These are phyloP conservation scores for Limnanthes douglasii DNA, from an alignment of 345 rosid species.

Conservation along the genomic window DNA sequence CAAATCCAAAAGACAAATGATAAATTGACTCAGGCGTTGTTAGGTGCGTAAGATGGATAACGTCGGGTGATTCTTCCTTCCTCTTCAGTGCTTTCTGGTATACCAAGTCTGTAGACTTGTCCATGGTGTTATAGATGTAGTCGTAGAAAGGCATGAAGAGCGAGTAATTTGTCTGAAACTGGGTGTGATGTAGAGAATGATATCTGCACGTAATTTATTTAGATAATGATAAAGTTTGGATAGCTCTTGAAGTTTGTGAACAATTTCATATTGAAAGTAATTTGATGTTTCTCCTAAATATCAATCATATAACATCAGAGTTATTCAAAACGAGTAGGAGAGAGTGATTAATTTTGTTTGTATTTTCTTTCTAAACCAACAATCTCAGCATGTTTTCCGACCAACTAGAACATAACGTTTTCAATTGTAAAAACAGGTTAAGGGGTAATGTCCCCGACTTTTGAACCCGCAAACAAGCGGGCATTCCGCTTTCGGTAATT, in stretches of 20 bases:
- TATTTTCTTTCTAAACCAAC: no score
- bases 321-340: no score
- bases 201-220: conserved; percentile 10
- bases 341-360: no score
- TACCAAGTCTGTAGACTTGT: conserved; percentile 15
- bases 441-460: no score
- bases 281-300: no score
- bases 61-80: conserved; percentile 27
- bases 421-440: no score
- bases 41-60: conserved; percentile 41
- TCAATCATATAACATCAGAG: neutral
- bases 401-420: no score
- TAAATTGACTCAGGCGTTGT: conserved; percentile 42
- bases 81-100: conserved; percentile 17
- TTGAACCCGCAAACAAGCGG: no score
- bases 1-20: conserved; percentile 35
- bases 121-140: conserved; percentile 24
- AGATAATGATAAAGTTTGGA: neutral
- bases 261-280: neutral
- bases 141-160: conserved; percentile 43
- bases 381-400: no score
- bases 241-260: no score
- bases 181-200: conserved; percentile 42
- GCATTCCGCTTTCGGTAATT: no score
- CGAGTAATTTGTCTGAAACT: conserved; percentile 34